Percentiles rank a stretch among this genome's conserved stretches.
These are phyloP conservation scores for Rhizopogon roseolus DNA, from an alignment of 768 basidiomycete genomes.

Conservation along the genomic window DNA sequence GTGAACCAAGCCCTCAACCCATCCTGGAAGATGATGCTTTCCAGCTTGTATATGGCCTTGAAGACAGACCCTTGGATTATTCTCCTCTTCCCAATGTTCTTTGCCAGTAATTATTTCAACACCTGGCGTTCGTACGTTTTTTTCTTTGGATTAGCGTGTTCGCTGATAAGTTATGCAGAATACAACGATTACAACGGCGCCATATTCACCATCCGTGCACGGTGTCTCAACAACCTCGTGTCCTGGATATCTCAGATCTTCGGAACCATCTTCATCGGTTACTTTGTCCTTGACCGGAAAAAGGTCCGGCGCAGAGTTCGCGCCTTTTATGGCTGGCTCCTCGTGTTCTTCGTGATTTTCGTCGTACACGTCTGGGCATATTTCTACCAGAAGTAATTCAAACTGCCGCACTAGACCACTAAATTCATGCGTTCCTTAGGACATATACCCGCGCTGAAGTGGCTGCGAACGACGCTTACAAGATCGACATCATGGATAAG, in stretches of 20 bases:
- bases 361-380: slow-evolving; percentile 67
- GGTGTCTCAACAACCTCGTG: slow-evolving; percentile 65
- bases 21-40: slow-evolving; percentile 69
- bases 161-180: slow-evolving; percentile 34
- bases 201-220: slow-evolving; percentile 67
- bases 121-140: slow-evolving; percentile 55
- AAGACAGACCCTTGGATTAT: slow-evolving; percentile 63
- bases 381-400: slow-evolving; percentile 58
- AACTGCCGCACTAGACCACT: neutral
- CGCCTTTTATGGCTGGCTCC: slow-evolving; percentile 61
- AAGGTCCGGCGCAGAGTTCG: slow-evolving; percentile 53
- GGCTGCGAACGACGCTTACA: slow-evolving; percentile 30
- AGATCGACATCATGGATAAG: slow-evolving; percentile 53
- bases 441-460: slow-evolving; percentile 52
- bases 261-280: slow-evolving; percentile 62
- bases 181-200: slow-evolving; percentile 72
- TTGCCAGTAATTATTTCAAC: slow-evolving; percentile 75
- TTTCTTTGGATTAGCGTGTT: neutral
- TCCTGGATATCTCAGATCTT: slow-evolving; percentile 73
- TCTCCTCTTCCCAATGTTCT: slow-evolving; percentile 75
- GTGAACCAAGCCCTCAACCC: slow-evolving; percentile 55
- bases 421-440: slow-evolving; percentile 18
- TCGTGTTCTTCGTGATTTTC: slow-evolving; percentile 57
- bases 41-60: slow-evolving; percentile 57
- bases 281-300: slow-evolving; percentile 50